phyloP scores from a whole-genome alignment of 208 protist genomes.

The Sergeia podlipaevii region DNA sequence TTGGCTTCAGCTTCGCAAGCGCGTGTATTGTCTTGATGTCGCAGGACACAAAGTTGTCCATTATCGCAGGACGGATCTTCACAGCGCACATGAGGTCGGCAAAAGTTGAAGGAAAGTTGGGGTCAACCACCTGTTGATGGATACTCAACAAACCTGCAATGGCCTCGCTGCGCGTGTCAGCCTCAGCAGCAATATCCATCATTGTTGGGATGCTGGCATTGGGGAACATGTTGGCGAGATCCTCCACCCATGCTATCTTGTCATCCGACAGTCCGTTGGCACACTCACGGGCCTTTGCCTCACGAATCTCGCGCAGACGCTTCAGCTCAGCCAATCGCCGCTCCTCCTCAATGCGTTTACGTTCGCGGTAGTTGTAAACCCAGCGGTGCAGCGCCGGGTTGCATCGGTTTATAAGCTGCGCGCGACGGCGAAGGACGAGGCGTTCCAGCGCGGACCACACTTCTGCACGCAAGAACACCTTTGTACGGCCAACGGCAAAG shows the following conservation, averaged over 20 bases:
- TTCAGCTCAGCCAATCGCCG: constrained; percentile 44
- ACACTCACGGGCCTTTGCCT: constrained; percentile 38
- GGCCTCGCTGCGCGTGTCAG: constrained; percentile 46
- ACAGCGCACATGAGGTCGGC: constrained; percentile 52
- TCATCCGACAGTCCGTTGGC: constrained; percentile 33
- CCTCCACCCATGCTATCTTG: constrained; percentile 55
- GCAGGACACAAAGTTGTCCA: constrained; percentile 40
- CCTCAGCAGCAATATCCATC: constrained; percentile 56
- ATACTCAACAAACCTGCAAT: constrained; percentile 47
- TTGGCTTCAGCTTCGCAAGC: constrained; percentile 45
- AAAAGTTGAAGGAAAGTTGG: constrained; percentile 40
- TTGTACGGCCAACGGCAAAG: constrained; percentile 81
- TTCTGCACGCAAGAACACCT: constrained; percentile 86
- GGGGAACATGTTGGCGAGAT: constrained; percentile 61
- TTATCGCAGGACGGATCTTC: constrained; percentile 35
- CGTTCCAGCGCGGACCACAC: constrained; percentile 83
- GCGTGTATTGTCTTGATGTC: constrained; percentile 60
- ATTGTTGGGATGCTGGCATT: constrained; percentile 42
- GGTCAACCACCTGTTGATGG: constrained; percentile 58
- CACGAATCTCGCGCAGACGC: constrained; percentile 40
- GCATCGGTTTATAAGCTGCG: constrained; percentile 58
- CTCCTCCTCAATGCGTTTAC: constrained; percentile 63
- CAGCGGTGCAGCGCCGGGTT: constrained; percentile 66
- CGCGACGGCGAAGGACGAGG: constrained; percentile 59
- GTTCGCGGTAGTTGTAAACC: constrained; percentile 56